Evolutionary conservation across 805 yeast genomes (phyloP).

Genomic region (Wickerhamomyces silvicola): DNA sequence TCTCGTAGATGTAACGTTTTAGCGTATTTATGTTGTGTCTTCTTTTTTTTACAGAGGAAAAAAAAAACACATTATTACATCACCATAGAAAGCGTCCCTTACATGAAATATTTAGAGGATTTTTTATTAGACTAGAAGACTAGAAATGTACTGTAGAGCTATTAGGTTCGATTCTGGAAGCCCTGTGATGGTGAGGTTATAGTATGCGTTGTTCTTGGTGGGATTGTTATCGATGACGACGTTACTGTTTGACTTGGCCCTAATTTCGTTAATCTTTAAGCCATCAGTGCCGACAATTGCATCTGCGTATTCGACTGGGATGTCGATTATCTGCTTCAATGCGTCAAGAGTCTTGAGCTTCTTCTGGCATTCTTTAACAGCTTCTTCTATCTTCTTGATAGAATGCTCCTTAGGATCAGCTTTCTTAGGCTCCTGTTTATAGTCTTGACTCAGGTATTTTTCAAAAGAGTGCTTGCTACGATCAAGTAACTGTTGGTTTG

Average conservation of each 20-base stretch:
- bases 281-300: neutral
- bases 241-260: slow-evolving; percentile 13
- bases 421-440: neutral
- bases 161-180: slow-evolving; percentile 10
- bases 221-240: slow-evolving; percentile 11
- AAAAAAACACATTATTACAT: neutral
- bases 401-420: slow-evolving; percentile 6
- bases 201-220: slow-evolving; percentile 6
- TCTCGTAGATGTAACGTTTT: neutral
- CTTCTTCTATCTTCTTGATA: slow-evolving; percentile 5
- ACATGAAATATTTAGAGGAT: too few relatives aligned
- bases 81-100: neutral
- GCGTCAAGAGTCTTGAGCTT: slow-evolving; percentile 6
- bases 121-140: neutral
- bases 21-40: neutral
- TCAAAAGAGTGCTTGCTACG: slow-evolving; percentile 4
- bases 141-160: slow-evolving; percentile 9
- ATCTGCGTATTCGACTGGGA: slow-evolving; percentile 10
- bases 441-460: slow-evolving; percentile 6
- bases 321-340: slow-evolving; percentile 8
- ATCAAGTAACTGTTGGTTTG: slow-evolving; percentile 7
- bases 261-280: slow-evolving; percentile 11
- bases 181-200: slow-evolving; percentile 11
- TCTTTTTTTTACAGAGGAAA: too few relatives aligned
- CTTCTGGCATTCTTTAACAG: slow-evolving; percentile 4